Evolutionary conservation across 2,329 filamentous ascomycete genomes (phyloP).

Genomic region (Paraconiothyrium sp.): DNA sequence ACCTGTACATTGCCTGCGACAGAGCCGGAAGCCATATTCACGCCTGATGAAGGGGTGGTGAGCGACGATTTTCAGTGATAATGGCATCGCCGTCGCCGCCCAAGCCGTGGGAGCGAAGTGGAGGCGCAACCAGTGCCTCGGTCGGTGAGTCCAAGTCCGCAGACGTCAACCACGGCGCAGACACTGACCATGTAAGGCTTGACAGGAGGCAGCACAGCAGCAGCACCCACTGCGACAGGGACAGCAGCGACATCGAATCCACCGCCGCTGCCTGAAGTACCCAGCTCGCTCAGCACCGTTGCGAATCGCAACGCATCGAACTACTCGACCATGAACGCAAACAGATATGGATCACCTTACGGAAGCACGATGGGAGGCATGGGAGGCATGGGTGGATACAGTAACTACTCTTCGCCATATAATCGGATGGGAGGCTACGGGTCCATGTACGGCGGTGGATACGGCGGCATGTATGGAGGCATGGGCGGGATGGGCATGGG

Average conservation of each 20-base stretch:
- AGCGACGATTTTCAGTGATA: constrained; percentile 27
- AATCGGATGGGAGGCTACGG: constrained; percentile 59
- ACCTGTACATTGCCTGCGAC: constrained; percentile 15
- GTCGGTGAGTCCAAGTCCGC: constrained; percentile 43
- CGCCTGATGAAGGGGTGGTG: constrained; percentile 35
- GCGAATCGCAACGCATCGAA: constrained; percentile 89
- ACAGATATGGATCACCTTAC: constrained; percentile 62
- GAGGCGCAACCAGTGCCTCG: constrained; percentile 61
- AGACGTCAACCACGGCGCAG: constrained; percentile 24
- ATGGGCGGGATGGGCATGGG: constrained; percentile 50
- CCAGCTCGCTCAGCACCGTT: constrained; percentile 77
- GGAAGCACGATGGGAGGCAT: constrained; percentile 55
- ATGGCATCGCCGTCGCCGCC: constrained; percentile 81
- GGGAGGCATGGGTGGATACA: constrained; percentile 46
- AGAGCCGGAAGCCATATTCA: constrained; percentile 15
- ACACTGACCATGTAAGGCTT: constrained; percentile 44
- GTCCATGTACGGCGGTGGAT: constrained; percentile 62
- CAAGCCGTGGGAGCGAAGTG: constrained; percentile 94
- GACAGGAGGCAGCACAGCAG: constrained; percentile 46
- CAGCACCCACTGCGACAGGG: constrained; percentile 53
- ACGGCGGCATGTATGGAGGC: constrained; percentile 51
- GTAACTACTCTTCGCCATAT: constrained; percentile 62
- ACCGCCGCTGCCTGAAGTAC: constrained; percentile 82
- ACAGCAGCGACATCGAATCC: constrained; percentile 53
- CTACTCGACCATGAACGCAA: constrained; percentile 73